Evolutionary conservation across 2,329 filamentous ascomycete species (phyloP), one percentile per base, ranked within the genome.

Genomic region (Microsporum audouinii): DNA sequence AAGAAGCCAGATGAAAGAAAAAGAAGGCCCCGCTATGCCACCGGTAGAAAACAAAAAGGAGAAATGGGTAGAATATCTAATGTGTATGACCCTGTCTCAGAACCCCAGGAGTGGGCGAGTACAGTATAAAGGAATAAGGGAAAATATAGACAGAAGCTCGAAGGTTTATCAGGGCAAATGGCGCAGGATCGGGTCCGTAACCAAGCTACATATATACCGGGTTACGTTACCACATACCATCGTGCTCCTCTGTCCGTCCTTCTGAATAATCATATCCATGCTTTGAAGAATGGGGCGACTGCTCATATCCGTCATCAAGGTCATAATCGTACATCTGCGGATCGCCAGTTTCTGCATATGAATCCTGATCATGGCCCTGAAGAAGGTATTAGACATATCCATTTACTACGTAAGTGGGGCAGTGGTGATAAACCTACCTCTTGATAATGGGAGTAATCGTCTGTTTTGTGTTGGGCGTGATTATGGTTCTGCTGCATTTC

Each of bases 281-380:
- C 73, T 71, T 65, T 72, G 73, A 57, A 23, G 73, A 73, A 53
- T 57, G 27, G 1, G 73, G 73, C 58, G 72, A 66, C 49, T 67
- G 68, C 66, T 72, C 72, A 58, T 71, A 70, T 49, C 68, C 68
- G 65, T 76, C 75, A 62, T 77, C 74, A 49, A 73, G 69, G 56
- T 79, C 77, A 67, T 80, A 78, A 64, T 79, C 78, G 66, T 80
- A 82, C 68, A 77, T 78, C 63, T 82, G 51, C 59, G 79, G 78
- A 61, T 81, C 79, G 58, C 79, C 75, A 51, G 73, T 71, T 60
- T 79, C 76, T 49, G 68, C 69, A 57, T 75, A 73, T 58, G 75
- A 71, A 58, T 75, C 70, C 55, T 71, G 66, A 29, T 66, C 65
- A 58, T 68, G 64, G 55, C 65, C 65, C 65, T 67, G 47, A 57